Evolutionary conservation across 257 asterid species (phyloP), one percentile per base, ranked within the genome.

Genomic region (Salvia hispanica): DNA sequence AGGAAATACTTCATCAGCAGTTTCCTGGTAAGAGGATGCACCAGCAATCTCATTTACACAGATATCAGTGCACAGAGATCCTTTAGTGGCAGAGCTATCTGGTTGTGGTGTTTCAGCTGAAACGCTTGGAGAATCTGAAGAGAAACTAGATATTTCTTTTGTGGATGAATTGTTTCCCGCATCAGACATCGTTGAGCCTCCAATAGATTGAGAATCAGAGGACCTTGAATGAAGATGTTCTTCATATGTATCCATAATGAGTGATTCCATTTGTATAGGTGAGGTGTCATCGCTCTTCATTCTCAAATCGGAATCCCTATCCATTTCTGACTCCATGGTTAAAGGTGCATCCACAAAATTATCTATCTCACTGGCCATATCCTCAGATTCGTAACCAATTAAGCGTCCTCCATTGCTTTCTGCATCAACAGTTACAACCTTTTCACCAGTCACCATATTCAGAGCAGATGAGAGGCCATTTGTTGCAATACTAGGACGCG

Each of bases 301-400:
- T 83, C 84, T 87, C 74, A 80, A 16, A 70, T 88, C 91, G 0
- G 86, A 81, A 56, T 85, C 95, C 36, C 89, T 81, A 55, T 86
- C 96, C 68, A 80, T 71, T 77, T 90, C 96, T 44, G 88, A 79
- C 54, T 83, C 97, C 79, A 90, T 84, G 63, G 86, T 80, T 63
- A 91, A 74, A 48, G 91, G 88, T 39, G 95, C 97, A 76, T 90
- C 98, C 72, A 86, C 82, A 60, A 77, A 90, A 78, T 82, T 84
- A 52, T 90, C 97, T 57, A 79, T 73, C 83, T 88, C 98, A 77
- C 97, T 86, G 44, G 83, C 84, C 74, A 75, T 70, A 50, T 78
- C 95, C 76, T 85, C 95, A n/a, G 92, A 88, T 53, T 79, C 82
- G 66, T 85, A 78, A 66, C 85, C 77, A 68, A 55, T 72, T 53